Evolutionary conservation across 2,329 filamentous ascomycete genomes (phyloP).

Genomic region (Periglandula ipomoeae): DNA sequence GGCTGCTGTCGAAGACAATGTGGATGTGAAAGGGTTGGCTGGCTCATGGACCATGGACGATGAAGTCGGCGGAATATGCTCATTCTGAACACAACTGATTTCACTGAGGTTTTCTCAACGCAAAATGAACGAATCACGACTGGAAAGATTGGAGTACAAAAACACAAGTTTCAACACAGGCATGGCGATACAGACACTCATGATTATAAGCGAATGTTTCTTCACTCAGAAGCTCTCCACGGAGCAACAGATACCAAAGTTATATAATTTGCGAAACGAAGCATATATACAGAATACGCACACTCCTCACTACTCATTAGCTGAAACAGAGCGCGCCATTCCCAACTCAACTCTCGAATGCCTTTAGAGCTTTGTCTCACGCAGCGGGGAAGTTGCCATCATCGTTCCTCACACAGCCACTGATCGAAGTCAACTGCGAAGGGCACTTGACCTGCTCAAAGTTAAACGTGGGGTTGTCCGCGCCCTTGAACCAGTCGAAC

Average conservation of each 20-base stretch:
- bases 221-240: not conserved
- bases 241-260: not conserved
- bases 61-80: slow-evolving; percentile 55
- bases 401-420: slow-evolving; percentile 25
- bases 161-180: not conserved
- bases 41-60: slow-evolving; percentile 88
- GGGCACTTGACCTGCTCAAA: slow-evolving; percentile 50
- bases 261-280: not conserved
- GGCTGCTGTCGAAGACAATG: slow-evolving; percentile 29
- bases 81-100: slow-evolving; percentile 27
- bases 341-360: too few relatives aligned
- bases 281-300: not conserved
- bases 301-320: too few relatives aligned
- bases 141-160: not conserved
- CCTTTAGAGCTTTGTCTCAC: too few relatives aligned
- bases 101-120: not conserved
- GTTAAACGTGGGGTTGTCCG: slow-evolving; percentile 46
- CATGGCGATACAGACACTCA: not conserved
- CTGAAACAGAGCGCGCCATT: too few relatives aligned
- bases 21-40: slow-evolving; percentile 58
- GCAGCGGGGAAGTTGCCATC: slow-evolving; percentile 19
- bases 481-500: slow-evolving; percentile 53
- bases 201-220: not conserved
- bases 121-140: not conserved
- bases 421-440: slow-evolving; percentile 32